phyloP scores from a whole-genome alignment of 2,329 filamentous ascomycete species.

The Fusarium sp. region DNA sequence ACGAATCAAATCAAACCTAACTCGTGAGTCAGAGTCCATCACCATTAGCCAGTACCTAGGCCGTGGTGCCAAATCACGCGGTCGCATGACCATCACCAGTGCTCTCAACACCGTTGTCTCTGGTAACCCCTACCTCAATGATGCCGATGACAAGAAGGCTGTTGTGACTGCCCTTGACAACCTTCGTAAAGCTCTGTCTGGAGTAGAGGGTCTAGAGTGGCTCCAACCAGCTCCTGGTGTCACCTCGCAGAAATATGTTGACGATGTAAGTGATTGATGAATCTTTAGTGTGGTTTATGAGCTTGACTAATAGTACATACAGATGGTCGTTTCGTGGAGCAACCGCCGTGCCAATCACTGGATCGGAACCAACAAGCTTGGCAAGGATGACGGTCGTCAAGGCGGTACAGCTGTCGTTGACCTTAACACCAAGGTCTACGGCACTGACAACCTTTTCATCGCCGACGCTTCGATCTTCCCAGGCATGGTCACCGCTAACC shows the following conservation, averaged over 20 bases:
- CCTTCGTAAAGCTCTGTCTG: conserved; percentile 14
- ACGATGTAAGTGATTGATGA: background rate
- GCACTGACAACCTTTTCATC: conserved; percentile 16
- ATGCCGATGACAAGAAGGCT: conserved; percentile 16
- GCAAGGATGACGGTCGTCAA: conserved; percentile 12
- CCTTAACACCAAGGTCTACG: conserved; percentile 18
- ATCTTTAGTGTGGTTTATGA: accelerated
- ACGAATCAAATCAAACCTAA: background rate
- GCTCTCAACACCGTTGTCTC: conserved; percentile 19
- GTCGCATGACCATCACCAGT: conserved; percentile 17
- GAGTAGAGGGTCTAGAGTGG: conserved; percentile 3
- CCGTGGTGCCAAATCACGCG: conserved; percentile 17
- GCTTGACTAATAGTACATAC: accelerated
- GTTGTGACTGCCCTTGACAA: conserved; percentile 13
- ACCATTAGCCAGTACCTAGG: conserved; percentile 19
- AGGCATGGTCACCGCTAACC: conserved; percentile 9
- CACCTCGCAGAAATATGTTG: conserved; percentile 12
- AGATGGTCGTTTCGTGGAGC: conserved; percentile 21
- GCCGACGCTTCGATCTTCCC: conserved; percentile 14
- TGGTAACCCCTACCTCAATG: conserved; percentile 12
- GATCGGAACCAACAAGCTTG: conserved; percentile 19
- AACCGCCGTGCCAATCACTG: conserved; percentile 20
- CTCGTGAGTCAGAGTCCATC: background rate
- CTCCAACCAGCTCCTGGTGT: conserved; percentile 10
- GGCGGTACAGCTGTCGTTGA: conserved; percentile 17